Evolutionary conservation across 495 filamentous ascomycete species (phyloP), one percentile per base, ranked within the genome.

Genomic region (Letharia lupina): DNA sequence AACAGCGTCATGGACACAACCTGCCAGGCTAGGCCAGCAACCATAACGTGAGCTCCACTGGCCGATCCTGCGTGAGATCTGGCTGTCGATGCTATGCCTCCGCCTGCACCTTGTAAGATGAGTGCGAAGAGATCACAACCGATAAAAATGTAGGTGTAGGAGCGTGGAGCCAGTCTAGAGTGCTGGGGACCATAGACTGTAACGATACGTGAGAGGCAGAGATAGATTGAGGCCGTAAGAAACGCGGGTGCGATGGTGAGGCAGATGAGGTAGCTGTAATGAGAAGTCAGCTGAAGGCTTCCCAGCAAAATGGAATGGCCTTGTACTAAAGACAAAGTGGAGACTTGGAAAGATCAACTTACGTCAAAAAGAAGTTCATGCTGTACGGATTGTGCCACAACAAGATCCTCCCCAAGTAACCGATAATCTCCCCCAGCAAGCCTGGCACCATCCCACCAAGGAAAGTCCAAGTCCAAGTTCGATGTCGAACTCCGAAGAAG

Each of bases 221-320:
- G 77, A 72, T 89, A 89, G 71, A 88, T 79, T 45, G 81, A 81
- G 15, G 84, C 82, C 47, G 85, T 84, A 67, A 88, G 73, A 39
- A 88, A 83, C 28, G 84, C 86, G 0, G 86, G 86, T 12, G 81
- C 83, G 6, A 88, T 78, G 54, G 86, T 82, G 69, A 88, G 78
- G 73, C 83, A 82, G 72, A 83, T 81, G 67, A 87, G 35, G 40
- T 71, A 73, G 64, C 71, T 71, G 41, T 7, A 60, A 82, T 77
- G 1, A 80, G 77, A 20, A 85, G 78, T 71, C 83, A 87, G 56
- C 88, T 79, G 67, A 87, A 89, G 66, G 52, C 45, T 41, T 16
- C n/a, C 41, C 6, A 31, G 41, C 23, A 23, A 15, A 28, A 28
- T 28, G 20, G 39, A 56, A 20, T 50, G 0, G 35, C n/a, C 28